Base-by-base conservation (phyloP, 1,139 yeast genomes). In the Hemisphaericaspora xylofermentans region DNA sequence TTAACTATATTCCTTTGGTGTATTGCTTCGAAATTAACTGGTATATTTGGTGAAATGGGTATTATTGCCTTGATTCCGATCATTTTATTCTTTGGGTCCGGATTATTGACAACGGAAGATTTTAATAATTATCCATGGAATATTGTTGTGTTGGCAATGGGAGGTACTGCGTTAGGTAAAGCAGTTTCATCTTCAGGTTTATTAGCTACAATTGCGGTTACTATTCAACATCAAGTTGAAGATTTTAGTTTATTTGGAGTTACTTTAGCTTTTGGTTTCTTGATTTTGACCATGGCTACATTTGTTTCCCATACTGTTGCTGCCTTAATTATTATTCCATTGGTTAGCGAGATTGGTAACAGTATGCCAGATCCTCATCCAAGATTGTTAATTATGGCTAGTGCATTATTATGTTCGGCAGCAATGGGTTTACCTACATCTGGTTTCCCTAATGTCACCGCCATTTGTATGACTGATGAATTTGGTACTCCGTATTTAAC, bases 361-460 rank as follows among this genome's bases (percentile, higher is more conserved):
- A 66, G 72, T 42, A 63, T 84, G 61, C 65, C 72, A 2, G 74
- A 68, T 25, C 75, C 78, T 33, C 80, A 75, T 49, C 82, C 88
- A 24, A 72, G 82, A 35, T 64, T 83, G 45, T 66, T 84, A 51
- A 80, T 83, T 47, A 82, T 83, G 74, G 80, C 81, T 32, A 79
- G 82, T 57, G 82, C 87, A 3, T 64, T 83, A 45, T 66, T 84
- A 47, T 79, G 88, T 29, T 81, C 88, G 7, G 80, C 84, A 42
- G 91, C 89, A 47, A 83, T 84, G 88, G 89, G 87, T 21, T 67
- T 84, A 44, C 88, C 89, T 2, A 81, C 87, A 2, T 78, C 85
- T 1, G 91, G 91, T 1, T 84, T 83, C 67, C 91, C 91, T 17
- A 84, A 83, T 53, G 86, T 82, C 24, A 83, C 88, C n/a, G 89